Evolutionary conservation across 257 asterid species (phyloP), one percentile per base, ranked within the genome.

Genomic region (Osmanthus fragrans): DNA sequence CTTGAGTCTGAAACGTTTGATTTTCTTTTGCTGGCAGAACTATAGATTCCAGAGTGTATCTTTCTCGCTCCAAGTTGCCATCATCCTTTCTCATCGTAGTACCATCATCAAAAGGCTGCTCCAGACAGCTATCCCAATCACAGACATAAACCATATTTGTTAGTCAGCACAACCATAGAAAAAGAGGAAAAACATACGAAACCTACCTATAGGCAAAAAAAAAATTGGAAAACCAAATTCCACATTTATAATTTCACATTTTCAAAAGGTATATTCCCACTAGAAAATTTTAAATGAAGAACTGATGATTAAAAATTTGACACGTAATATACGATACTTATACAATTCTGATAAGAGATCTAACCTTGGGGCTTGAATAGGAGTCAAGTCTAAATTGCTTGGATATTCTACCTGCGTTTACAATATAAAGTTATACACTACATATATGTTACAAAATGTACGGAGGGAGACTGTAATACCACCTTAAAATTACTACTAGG

Each of bases 361-460:
- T 82, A 40, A 92, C 99, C 95, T 89, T 72, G 91, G 88, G 80
- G 86, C 78, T 77, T 86, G 87, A 74, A 90, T 78, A 72, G 90
- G 91, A 42, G 92, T 75, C 76, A 89, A 84, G 80, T 91, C 96
- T 72, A 86, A 76, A 83, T 85, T 85, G 84, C 92, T 95, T 76
- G 99, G 99, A 84, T 92, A 95, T 27, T 75, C 88, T 77, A 95
- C 94, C 99, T 95, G 92, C 90, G 89, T 80, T 77, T 65, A 36
- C 9, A 78, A 77, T 74, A 65, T 37, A 81, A 75, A 72, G 54
- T 70, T 70, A 75, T 3, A 12, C 79, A 69, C 69, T 27, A 65
- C 69, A 56, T 47, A 8, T 54, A 72, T 25, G 58, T 63, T 80
- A 67, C 33, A 63, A 67, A 49, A 82, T 68, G 70, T 45, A 77